phyloP scores from a whole-genome alignment of 2,329 filamentous ascomycete genomes.

The Diaporthe vexans region DNA sequence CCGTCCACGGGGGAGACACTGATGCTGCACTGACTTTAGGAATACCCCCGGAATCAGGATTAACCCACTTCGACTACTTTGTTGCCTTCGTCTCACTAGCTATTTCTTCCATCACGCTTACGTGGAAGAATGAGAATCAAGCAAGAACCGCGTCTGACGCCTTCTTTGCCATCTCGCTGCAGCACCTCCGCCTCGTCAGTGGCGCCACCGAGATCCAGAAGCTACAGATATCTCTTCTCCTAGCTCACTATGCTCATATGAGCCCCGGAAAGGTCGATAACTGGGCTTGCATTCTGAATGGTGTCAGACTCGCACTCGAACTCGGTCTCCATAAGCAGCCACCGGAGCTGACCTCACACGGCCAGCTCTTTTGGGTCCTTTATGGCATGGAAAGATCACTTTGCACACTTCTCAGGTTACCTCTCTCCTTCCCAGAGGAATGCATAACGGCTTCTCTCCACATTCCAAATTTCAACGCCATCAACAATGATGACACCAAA shows the following conservation, averaged over 20 bases:
- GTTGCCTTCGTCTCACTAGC: slow-evolving; percentile 25
- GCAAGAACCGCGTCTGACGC: slow-evolving; percentile 29
- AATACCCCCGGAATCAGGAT: slow-evolving; percentile 26
- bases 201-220: slow-evolving; percentile 23
- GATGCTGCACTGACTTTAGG: slow-evolving; percentile 27
- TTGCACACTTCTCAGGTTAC: slow-evolving; percentile 32
- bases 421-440: slow-evolving; percentile 24
- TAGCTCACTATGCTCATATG: slow-evolving; percentile 32
- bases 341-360: background rate
- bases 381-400: slow-evolving; percentile 35
- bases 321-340: slow-evolving; percentile 31
- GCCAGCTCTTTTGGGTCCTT: slow-evolving; percentile 32
- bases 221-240: slow-evolving; percentile 30
- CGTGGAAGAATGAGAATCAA: slow-evolving; percentile 35
- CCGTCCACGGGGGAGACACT: slow-evolving; percentile 30
- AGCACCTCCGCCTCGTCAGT: slow-evolving; percentile 30
- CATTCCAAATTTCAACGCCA: slow-evolving; percentile 15
- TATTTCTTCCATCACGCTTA: slow-evolving; percentile 35
- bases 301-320: slow-evolving; percentile 18
- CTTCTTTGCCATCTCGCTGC: slow-evolving; percentile 31
- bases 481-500: slow-evolving; percentile 26
- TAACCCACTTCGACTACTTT: slow-evolving; percentile 36
- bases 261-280: slow-evolving; percentile 33
- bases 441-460: slow-evolving; percentile 25
- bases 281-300: slow-evolving; percentile 32